Percentiles rank a stretch among this genome's conserved stretches.
Evolutionary conservation across 179 eudicot genomes (phyloP).

Genomic region (Patellifolia procumbens): DNA sequence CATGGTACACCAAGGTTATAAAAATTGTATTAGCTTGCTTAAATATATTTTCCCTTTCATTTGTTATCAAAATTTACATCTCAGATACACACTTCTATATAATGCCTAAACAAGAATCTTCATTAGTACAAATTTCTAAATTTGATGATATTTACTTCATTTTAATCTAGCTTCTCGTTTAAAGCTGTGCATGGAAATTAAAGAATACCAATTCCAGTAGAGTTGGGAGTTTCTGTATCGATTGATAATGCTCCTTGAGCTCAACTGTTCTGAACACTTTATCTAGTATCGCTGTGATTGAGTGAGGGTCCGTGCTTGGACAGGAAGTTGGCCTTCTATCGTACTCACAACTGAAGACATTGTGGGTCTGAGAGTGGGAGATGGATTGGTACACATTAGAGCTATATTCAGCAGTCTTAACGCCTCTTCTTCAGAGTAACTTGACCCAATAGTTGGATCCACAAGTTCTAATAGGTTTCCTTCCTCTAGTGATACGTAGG

Average conservation of each 20-base stretch:
- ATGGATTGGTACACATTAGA: conserved; percentile 68
- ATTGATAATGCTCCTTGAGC: background rate
- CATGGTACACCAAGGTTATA: too few species aligned
- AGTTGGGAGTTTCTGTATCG: too few species aligned
- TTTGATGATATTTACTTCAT: too few species aligned
- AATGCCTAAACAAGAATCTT: too few species aligned
- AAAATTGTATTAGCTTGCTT: too few species aligned
- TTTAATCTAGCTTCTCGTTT: too few species aligned
- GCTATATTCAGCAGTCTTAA: conserved; percentile 53
- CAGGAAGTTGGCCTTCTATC: conserved; percentile 58
- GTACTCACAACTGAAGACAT: conserved; percentile 74
- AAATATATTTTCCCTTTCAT: too few species aligned
- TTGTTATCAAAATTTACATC: too few species aligned
- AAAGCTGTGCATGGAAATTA: too few species aligned
- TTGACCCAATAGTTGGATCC: conserved; percentile 54
- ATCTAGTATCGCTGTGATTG: conserved; percentile 25
- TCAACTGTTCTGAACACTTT: conserved; percentile 46
- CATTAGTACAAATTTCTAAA: too few species aligned
- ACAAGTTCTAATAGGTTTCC: conserved; percentile 65
- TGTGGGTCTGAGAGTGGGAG: conserved; percentile 69
- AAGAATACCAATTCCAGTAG: too few species aligned
- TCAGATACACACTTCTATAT: too few species aligned
- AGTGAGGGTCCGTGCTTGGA: conserved; percentile 54
- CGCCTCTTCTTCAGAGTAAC: conserved; percentile 62
- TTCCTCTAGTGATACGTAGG: conserved; percentile 68